Conservation (phyloP, 2,329 filamentous ascomycete species). For the Claviceps spartinae region DNA sequence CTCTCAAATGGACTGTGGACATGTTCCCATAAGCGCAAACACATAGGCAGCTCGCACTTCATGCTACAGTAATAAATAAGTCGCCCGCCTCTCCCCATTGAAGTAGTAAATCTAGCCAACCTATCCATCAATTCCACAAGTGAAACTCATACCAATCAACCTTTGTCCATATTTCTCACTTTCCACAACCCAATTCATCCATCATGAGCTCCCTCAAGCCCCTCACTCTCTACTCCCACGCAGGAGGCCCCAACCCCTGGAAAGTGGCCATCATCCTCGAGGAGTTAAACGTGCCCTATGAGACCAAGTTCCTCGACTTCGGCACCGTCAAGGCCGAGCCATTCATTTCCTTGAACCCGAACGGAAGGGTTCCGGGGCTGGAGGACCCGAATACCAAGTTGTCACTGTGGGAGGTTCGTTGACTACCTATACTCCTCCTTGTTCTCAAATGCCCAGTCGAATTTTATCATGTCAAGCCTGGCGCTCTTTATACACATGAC, state of each 20-base stretch:
- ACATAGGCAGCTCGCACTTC: no score
- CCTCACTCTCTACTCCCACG: slow-evolving; percentile 3
- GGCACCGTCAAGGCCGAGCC: slow-evolving; percentile 12
- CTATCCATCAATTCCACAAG: neutral
- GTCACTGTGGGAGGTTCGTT: slow-evolving; percentile 10
- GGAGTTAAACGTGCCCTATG: slow-evolving; percentile 13
- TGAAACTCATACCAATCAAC: neutral
- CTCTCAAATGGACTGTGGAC: no score
- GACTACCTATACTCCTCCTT: no score
- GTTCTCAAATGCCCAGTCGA: no score
- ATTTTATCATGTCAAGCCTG: no score
- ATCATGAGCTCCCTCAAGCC: slow-evolving; percentile 3
- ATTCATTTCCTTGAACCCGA: slow-evolving; percentile 12
- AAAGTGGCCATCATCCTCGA: slow-evolving; percentile 13
- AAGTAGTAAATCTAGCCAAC: no score
- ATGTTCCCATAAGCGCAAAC: no score
- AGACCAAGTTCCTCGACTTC: slow-evolving; percentile 8
- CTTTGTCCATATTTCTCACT: no score
- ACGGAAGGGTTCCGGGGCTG: slow-evolving; percentile 11
- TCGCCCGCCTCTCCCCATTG: no score
- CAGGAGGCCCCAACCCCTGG: slow-evolving; percentile 8
- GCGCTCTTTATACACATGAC: neutral
- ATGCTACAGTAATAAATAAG: no score
- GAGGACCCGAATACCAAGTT: slow-evolving; percentile 12
- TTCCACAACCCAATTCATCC: neutral